Conservation (phyloP, 1,139 yeast genomes). For the Yarrowia galli region DNA sequence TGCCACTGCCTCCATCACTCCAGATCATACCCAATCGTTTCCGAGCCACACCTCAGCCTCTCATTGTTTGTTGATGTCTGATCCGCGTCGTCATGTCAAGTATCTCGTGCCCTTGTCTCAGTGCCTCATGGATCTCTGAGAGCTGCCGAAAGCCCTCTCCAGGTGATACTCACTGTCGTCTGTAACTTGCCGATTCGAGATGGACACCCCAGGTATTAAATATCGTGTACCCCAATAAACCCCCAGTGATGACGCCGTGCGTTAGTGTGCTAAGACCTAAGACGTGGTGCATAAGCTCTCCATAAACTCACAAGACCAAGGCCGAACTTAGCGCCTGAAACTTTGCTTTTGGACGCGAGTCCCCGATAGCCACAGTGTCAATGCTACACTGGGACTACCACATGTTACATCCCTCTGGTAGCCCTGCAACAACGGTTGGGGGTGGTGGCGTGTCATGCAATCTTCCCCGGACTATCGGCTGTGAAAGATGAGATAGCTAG, state of each 20-base stretch:
- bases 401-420: slow-evolving; percentile 24
- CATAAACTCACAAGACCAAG: slow-evolving; percentile 37
- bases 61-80: neutral
- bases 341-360: neutral
- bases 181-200: neutral
- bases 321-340: slow-evolving; percentile 13
- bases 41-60: too few species aligned
- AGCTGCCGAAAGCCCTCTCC: neutral
- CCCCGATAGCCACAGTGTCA: slow-evolving; percentile 30
- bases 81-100: neutral
- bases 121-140: neutral
- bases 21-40: too few species aligned
- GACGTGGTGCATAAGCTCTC: slow-evolving; percentile 14
- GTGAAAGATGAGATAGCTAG: neutral
- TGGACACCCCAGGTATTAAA: slow-evolving; percentile 12
- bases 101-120: neutral
- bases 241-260: slow-evolving; percentile 34
- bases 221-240: slow-evolving; percentile 20
- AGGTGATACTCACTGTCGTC: slow-evolving; percentile 8
- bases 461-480: slow-evolving; percentile 28
- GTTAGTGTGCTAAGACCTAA: slow-evolving; percentile 18
- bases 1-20: too few species aligned
- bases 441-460: slow-evolving; percentile 9
- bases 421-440: neutral
- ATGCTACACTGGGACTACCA: slow-evolving; percentile 1